These are phyloP conservation scores for Marasmius fiardii DNA, from an alignment of 1,284 basidiomycete genomes.

Conservation along the genomic window DNA sequence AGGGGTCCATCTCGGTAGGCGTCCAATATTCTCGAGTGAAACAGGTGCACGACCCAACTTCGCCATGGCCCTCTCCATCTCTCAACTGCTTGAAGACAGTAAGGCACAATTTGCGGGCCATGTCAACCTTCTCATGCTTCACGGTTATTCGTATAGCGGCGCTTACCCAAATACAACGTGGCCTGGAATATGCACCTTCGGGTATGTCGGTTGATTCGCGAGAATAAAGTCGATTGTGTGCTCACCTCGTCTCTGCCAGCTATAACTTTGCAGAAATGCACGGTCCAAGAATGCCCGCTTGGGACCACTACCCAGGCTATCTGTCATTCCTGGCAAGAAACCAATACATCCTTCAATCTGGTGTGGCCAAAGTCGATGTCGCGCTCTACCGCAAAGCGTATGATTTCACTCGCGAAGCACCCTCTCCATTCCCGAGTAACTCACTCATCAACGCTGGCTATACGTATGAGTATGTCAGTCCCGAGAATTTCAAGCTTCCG, in stretches of 20 bases:
- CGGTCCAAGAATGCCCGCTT: conserved; percentile 13
- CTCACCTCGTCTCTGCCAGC: background rate
- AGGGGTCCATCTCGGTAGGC: background rate
- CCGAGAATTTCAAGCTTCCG: conserved; percentile 18
- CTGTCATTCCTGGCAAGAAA: conserved; percentile 16
- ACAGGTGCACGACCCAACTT: conserved; percentile 7
- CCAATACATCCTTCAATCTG: conserved; percentile 17
- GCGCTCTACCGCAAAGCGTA: conserved; percentile 17
- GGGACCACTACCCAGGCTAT: conserved; percentile 16
- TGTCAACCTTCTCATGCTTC: conserved; percentile 10
- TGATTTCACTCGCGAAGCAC: conserved; percentile 7
- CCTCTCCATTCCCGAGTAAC: conserved; percentile 13
- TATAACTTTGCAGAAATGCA: conserved; percentile 15
- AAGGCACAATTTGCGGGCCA: conserved; percentile 13
- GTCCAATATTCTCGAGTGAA: background rate
- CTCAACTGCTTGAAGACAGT: conserved; percentile 11
- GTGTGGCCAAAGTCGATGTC: conserved; percentile 16
- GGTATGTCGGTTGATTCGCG: background rate
- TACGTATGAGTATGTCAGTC: conserved; percentile 19
- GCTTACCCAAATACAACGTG: conserved; percentile 12
- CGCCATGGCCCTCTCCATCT: conserved; percentile 9
- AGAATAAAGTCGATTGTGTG: background rate
- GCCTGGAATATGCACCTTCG: conserved; percentile 8
- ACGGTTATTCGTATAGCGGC: conserved; percentile 10
- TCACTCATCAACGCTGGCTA: conserved; percentile 15